Base-by-base conservation (phyloP, 2,329 filamentous ascomycete genomes). In the Emmonsiellopsis sp. region DNA sequence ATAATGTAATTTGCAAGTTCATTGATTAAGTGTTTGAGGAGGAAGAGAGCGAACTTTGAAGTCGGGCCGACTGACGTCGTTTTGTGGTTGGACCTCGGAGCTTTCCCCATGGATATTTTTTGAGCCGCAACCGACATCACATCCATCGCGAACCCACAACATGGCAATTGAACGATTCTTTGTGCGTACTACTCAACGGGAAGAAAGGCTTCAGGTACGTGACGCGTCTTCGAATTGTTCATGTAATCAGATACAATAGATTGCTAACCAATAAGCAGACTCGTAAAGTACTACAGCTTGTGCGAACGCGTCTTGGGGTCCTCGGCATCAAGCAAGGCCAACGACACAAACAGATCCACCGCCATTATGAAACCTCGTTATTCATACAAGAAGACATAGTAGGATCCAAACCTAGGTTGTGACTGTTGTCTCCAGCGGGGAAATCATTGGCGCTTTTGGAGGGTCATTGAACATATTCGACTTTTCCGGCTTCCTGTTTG, bases 401-500 rank as follows among this genome's bases (percentile, higher is more conserved):
- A 5, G 5, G 16, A 20, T 11, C 13, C 34, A 31, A 6, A 11
- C 30, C 15, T 26, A 30, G 16, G 7, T 35, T 49, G 38, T 35
- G 34, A 49, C 10, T 26, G 32, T 35, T 5, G 15, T 35, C 31
- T n/a, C 31, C 11, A 7, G 13, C 13, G 32, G 32, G 30, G 16
- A 7, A 11, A 26, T 35, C 15, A 49, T 31, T 38, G 20, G 20
- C 20, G 20, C 20, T 20, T 20, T 20, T 3, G 20, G 20, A 15
- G 31, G 11, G 32, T 34, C 15, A 8, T 47, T 35, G 15, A 37
- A 15, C 5, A 35, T 11, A 16, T 49, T 49, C 34, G 16, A 15
- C 16, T 49, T 35, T 6, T 2, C 34, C 16, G 46, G 30, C 16
- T 13, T 40, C 10, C 84, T 43, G 78, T 79, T 57, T 83, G 78